Base-by-base conservation (phyloP, 768 basidiomycete genomes). In the Tylopilus sp. region DNA sequence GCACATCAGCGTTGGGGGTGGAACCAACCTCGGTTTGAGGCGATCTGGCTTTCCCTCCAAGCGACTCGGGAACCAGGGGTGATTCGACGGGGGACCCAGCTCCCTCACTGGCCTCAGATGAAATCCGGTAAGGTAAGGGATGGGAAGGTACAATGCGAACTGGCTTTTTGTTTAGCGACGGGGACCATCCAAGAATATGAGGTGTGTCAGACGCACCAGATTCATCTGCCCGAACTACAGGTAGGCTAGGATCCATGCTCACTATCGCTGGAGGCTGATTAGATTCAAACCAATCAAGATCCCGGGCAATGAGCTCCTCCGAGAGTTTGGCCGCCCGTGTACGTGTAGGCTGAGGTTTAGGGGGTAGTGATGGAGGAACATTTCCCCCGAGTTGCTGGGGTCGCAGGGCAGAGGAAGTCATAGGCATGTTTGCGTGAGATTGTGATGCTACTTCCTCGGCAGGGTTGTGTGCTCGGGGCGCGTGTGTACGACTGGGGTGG, bases 301-400 rank as follows among this genome's bases (percentile, higher is more conserved):
- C 67, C 33, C 67, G 67, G 13, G 65, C 59, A 30, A 59, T 40
- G 13, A 70, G 52, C 9, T 55, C 56, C 17, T 64, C 61, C 7
- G 59, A 28, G 26, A 69, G 53, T 20, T 63, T 61, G 4, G 57
- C 49, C 51, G 44, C 57, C 33, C 57, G 55, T 26, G 33, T 26
- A 22, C 67, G 67, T 40, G 57, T 69, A 12, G 69, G 67, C 3
- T 69, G 62, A 35, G 60, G 69, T 20, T 57, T 68, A 13, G 44
- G 25, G 7, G 46, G 12, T 28, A 48, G 30, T 6, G 50, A 15
- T 9, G 55, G 9, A 2, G 57, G 38, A 17, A 25, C 13, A 7
- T 18, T 40, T 51, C 25, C 48, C 6, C 28, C 17, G 3, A n/a
- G 40, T 22, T 40, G 38, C 3, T 48, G 48, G 4, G 44, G 31